Evolutionary conservation across 345 rosid genomes (phyloP), one percentile per base, ranked within the genome.

Genomic region (Citrus glauca): DNA sequence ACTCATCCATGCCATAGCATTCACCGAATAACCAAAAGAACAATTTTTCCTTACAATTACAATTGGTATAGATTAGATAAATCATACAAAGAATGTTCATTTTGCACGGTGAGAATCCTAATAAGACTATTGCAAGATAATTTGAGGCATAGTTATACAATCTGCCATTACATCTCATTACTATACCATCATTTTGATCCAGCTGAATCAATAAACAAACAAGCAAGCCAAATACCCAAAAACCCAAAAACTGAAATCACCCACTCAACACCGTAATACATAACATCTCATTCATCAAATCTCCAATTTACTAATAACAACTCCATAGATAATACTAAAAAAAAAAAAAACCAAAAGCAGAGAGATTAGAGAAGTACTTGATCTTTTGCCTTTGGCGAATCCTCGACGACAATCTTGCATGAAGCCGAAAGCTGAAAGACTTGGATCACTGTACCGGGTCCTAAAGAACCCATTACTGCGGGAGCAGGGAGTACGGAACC

Each of bases 371-470:
- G 25, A 27, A 48, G 17, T 87, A 93, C 98, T 93, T 75, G 97
- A 88, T 81, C 82, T 90, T 84, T 85, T 90, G 64, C 84, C 94
- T 82, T 91, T 91, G 32, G 99, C 98, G 69, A 90, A 95, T 4
- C 94, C 94, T 63, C 98, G 89, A 69, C 86, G 84, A 85, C 59
- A 79, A 65, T 79, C 84, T 63, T 79, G 77, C 79, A 85, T 75
- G 77, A 84, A 88, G 72, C 75, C 82, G 68, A 83, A 73, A 30
- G 75, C 19, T 37, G 82, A 79, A 17, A 59, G 48, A 64, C 24
- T 50, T 28, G 77, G 78, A 13, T 57, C 55, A 37, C 75, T 6
- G 50, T 61, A 38, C 11, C 32, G 81, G 66, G 81, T 62, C 37
- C 45, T 65, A 40, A 28, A 74, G 70, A 63, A 70, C 63, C 62